These are phyloP conservation scores for Phialophora macrospora DNA, from an alignment of 2,329 filamentous ascomycete genomes.

Conservation along the genomic window DNA sequence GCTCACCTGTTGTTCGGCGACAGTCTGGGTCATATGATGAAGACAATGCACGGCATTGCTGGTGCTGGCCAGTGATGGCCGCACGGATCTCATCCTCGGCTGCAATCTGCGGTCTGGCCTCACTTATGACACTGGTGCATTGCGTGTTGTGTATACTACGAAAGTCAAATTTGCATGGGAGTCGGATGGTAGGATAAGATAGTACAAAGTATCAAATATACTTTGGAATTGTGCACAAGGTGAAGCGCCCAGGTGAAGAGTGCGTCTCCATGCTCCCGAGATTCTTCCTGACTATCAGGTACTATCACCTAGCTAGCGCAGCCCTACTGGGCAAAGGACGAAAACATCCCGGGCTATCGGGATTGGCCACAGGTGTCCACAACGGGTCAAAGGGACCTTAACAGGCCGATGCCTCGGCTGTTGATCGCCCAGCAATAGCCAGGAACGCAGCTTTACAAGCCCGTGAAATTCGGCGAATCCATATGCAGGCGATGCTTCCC, in stretches of 20 bases:
- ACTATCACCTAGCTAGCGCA: not conserved
- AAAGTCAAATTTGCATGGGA: not conserved
- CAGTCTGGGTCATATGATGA: constrained; percentile 38
- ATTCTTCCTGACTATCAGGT: no score
- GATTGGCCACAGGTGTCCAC: not conserved
- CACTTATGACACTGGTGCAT: not conserved
- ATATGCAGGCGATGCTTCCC: constrained; percentile 5
- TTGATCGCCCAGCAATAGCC: not conserved
- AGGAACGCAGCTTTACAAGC: constrained; percentile 3
- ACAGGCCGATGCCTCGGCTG: constrained; percentile 19
- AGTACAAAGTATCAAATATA: not conserved
- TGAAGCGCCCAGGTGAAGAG: not conserved
- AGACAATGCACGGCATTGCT: constrained; percentile 35
- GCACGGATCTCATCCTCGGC: constrained; percentile 3
- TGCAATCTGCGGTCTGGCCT: not conserved
- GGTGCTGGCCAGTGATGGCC: constrained; percentile 16
- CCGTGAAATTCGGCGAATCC: constrained; percentile 14
- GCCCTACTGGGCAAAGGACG: constrained; percentile 2
- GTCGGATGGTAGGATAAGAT: not conserved
- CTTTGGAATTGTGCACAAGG: not conserved
- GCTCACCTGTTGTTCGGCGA: constrained; percentile 55
- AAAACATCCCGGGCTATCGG: constrained; percentile 19
- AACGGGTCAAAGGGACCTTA: constrained; percentile 7
- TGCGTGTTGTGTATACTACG: constrained; percentile 4
- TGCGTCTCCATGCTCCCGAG: constrained; percentile 1